phyloP scores from a whole-genome alignment of 768 basidiomycete species.

The Obba rivulosa region DNA sequence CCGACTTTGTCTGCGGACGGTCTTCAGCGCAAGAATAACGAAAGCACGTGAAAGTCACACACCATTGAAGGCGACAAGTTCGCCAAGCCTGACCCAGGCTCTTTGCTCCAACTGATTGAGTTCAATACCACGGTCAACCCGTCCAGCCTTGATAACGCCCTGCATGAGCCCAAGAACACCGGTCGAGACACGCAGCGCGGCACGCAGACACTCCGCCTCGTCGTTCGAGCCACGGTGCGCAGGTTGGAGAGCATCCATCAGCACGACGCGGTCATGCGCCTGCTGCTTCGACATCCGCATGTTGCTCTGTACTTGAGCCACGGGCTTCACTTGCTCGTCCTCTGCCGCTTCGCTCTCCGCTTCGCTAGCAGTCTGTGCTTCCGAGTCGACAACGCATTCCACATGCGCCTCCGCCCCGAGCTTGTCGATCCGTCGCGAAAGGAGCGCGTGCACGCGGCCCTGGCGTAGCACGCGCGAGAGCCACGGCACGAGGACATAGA shows the following conservation, averaged over 20 bases:
- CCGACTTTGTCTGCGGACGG: conserved; percentile 26
- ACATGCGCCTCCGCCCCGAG: neutral
- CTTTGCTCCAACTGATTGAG: conserved; percentile 38
- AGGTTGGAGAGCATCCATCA: conserved; percentile 29
- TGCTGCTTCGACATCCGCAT: neutral
- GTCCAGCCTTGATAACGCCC: conserved; percentile 24
- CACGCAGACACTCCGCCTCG: conserved; percentile 35
- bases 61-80: conserved; percentile 39
- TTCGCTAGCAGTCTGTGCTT: neutral
- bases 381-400: neutral
- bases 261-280: conserved; percentile 17
- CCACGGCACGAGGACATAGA: conserved; percentile 49
- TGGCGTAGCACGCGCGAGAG: conserved; percentile 26
- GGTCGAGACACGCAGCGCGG: conserved; percentile 33
- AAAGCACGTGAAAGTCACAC: conserved; percentile 4
- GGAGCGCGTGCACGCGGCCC: conserved; percentile 3
- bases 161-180: conserved; percentile 33
- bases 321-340: neutral
- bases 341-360: neutral
- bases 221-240: conserved; percentile 28
- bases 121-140: conserved; percentile 29
- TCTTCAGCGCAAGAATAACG: neutral
- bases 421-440: conserved; percentile 4
- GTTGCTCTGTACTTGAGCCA: neutral
- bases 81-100: conserved; percentile 48